phyloP scores from a whole-genome alignment of 2,329 filamentous ascomycete species.

The Stagonosporopsis chrysanthemi region DNA sequence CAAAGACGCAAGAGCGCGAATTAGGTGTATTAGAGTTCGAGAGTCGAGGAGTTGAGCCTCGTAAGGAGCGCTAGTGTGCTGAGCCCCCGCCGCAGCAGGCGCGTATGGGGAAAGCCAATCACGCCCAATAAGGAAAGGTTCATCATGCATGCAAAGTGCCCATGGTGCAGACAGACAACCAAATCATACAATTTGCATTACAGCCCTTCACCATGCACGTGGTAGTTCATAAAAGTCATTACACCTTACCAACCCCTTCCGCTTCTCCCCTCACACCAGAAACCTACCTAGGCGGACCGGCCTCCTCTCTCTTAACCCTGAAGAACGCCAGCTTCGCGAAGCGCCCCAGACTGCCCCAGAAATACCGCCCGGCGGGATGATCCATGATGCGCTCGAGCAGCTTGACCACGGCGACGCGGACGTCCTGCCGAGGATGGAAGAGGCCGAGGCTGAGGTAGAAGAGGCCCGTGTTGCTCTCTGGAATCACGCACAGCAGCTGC shows the following conservation, averaged over 20 bases:
- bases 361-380: slow-evolving; percentile 91
- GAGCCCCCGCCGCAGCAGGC: not conserved
- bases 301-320: slow-evolving; percentile 72
- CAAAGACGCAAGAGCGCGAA: too few relatives aligned
- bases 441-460: slow-evolving; percentile 92
- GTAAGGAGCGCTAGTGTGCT: too few relatives aligned
- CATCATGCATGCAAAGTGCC: not conserved
- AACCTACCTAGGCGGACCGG: not conserved
- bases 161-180: not conserved
- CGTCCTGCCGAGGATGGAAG: slow-evolving; percentile 86
- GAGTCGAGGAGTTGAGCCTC: too few relatives aligned
- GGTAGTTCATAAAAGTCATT: not conserved
- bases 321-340: slow-evolving; percentile 90
- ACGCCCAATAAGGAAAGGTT: not conserved
- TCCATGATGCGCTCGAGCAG: slow-evolving; percentile 81
- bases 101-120: not conserved
- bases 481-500: slow-evolving; percentile 78
- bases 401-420: slow-evolving; percentile 78
- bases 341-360: slow-evolving; percentile 84
- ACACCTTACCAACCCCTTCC: not conserved
- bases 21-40: too few relatives aligned
- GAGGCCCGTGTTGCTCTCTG: slow-evolving; percentile 84
- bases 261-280: not conserved
- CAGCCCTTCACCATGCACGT: not conserved
- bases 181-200: not conserved